These are phyloP conservation scores for Mycena galopus DNA, from an alignment of 768 basidiomycete species.

Conservation along the genomic window DNA sequence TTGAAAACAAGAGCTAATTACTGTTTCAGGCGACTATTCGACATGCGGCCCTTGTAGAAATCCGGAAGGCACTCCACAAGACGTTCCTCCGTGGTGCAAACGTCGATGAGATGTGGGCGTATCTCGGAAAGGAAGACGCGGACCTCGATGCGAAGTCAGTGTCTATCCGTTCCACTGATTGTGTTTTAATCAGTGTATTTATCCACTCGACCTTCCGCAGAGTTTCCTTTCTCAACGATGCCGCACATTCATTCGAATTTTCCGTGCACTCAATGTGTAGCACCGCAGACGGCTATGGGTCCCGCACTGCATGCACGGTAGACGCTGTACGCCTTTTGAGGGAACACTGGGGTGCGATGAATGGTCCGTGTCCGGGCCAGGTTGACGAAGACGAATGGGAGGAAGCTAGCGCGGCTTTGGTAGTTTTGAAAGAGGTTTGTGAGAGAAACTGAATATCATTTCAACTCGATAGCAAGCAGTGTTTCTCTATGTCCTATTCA, in stretches of 20 bases:
- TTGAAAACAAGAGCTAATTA: not conserved
- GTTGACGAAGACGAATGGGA: slow-evolving; percentile 35
- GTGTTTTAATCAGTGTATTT: not conserved
- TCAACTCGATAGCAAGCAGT: not conserved
- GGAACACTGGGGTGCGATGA: not conserved
- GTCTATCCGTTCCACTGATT: not conserved
- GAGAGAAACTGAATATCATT: not conserved
- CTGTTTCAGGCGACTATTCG: slow-evolving; percentile 18
- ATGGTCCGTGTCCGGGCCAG: not conserved
- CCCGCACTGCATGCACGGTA: slow-evolving; percentile 25
- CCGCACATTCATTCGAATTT: slow-evolving; percentile 28
- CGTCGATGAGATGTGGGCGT: slow-evolving; percentile 21
- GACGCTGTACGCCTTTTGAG: slow-evolving; percentile 25
- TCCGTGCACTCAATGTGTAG: slow-evolving; percentile 34
- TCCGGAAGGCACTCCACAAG: slow-evolving; percentile 34
- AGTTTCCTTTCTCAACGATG: slow-evolving; percentile 20
- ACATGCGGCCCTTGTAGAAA: not conserved
- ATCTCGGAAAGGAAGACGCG: not conserved
- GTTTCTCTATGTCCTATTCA: too few relatives aligned
- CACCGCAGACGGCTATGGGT: slow-evolving; percentile 27
- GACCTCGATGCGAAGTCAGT: slow-evolving; percentile 17
- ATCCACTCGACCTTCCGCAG: not conserved
- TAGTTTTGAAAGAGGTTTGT: slow-evolving; percentile 10
- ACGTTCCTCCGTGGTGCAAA: slow-evolving; percentile 27
- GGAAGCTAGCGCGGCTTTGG: slow-evolving; percentile 27